Base-by-base conservation (phyloP, 495 filamentous ascomycete species). In the Penicillium waksmanii region DNA sequence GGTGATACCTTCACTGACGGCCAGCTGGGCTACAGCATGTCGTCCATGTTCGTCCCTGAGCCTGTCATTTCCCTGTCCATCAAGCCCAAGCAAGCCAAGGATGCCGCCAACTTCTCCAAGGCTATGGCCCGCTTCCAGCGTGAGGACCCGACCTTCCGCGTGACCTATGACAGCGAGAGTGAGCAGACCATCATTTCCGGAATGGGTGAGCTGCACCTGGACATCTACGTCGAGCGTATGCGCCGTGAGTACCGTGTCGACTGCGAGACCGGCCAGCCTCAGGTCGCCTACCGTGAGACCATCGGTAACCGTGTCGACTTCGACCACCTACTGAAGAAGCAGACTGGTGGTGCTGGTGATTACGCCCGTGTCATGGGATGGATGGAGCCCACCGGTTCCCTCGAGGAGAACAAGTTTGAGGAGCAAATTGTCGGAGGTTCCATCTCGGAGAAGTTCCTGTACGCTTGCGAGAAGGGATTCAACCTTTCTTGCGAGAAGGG, bases 1-100 rank as follows among this genome's bases (percentile, higher is more conserved):
- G 96, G 96, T 65, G 96, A 99, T 69, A 97, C 93, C 27, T 99
- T 99, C 82, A 97, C 96, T 15, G 96, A 99, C 68, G 96, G 96
- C 53, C 80, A 84, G 43, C 77, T 98, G n/a, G 91, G 89, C 47
- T 99, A 97, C 78, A 89, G 85, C 61, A 97, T 99, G 93, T 91
- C 92, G 27, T 95, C 93, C 64, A 99, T 99, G 96, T 98, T 90
- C 74, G 96, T 99, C 50, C 96, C 96, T 11, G 96, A 99, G 73
- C 91, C 96, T 35, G 96, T 99, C 76, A 97, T 99, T 67, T 96
- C 93, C 11, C 87, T 98, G 50, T 96, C 91, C 51, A 97, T 99
- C 81, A 94, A 92, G 75, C 95, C 96, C 49, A 98, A 98, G 80
- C 86, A 91, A 68, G 92, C 82, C 75, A 96, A 92, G 75, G 96